Evolutionary conservation across 208 protist species (phyloP).

Genomic region (Acanthamoeba culbertsoni): DNA sequence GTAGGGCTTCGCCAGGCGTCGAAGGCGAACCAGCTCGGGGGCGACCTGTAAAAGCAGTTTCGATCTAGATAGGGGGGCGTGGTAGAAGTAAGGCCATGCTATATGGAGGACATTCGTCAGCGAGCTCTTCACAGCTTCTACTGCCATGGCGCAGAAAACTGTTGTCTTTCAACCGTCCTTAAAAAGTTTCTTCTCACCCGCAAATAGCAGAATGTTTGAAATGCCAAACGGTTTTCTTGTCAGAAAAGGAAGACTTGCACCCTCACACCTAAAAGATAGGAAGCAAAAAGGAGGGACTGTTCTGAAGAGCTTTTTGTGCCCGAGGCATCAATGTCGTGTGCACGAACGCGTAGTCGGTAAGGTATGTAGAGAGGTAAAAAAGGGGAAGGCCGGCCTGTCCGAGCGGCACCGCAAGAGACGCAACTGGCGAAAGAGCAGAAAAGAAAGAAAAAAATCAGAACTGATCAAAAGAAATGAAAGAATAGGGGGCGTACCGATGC

Average conservation of each 20-base stretch:
- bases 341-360: constrained; percentile 39
- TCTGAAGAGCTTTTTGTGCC: background rate
- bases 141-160: no score
- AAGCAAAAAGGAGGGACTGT: background rate
- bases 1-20: background rate
- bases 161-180: no score
- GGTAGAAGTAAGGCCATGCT: background rate
- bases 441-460: no score
- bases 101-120: no score
- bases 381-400: constrained; percentile 40
- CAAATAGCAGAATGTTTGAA: no score
- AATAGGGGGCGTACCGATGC: background rate
- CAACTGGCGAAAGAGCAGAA: no score
- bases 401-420: background rate
- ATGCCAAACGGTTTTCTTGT: no score
- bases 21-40: background rate
- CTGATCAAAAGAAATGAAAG: no score
- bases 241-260: no score
- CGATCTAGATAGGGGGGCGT: background rate
- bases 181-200: no score
- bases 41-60: background rate
- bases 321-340: background rate
- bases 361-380: constrained; percentile 46
- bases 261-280: no score
- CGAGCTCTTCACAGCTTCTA: no score